These are phyloP conservation scores for Aspergillus ochraceus DNA, from an alignment of 2,329 filamentous ascomycete genomes.

Conservation along the genomic window DNA sequence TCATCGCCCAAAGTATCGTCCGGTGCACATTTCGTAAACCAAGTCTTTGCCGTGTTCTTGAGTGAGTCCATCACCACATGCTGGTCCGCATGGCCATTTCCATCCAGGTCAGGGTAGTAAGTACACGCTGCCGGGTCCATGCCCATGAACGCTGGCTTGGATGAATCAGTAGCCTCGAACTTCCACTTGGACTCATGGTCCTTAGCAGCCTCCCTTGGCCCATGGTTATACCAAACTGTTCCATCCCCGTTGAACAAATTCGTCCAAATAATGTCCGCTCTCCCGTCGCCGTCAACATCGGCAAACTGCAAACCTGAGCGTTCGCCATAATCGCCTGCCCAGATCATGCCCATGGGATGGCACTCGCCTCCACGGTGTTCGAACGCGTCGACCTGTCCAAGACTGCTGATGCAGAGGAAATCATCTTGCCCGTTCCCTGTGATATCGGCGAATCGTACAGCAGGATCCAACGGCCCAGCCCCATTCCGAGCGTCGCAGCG, in stretches of 20 bases:
- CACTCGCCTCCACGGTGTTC: background rate
- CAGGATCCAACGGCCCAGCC: background rate
- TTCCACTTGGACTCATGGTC: too few species aligned
- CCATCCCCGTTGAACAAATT: conserved; percentile 38
- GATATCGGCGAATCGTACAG: background rate
- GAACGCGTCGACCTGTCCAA: background rate
- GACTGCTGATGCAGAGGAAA: background rate
- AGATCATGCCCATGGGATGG: background rate
- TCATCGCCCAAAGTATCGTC: background rate
- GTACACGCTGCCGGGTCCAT: background rate
- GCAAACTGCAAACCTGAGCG: conserved; percentile 28
- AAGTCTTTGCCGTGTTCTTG: conserved; percentile 1
- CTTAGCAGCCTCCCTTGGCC: conserved; percentile 8
- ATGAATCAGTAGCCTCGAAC: too few species aligned
- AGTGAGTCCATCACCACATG: background rate
- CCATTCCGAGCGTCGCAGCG: background rate
- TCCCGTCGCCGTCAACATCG: conserved; percentile 40
- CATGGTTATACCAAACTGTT: conserved; percentile 33
- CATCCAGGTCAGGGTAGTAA: background rate
- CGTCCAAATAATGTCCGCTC: conserved; percentile 35
- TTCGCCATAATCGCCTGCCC: background rate
- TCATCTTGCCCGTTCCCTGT: background rate
- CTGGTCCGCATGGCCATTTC: background rate
- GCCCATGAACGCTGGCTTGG: too few species aligned
- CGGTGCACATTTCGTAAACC: background rate